Conservation (phyloP, 495 filamentous ascomycete species). For the Penicillium steckii region DNA sequence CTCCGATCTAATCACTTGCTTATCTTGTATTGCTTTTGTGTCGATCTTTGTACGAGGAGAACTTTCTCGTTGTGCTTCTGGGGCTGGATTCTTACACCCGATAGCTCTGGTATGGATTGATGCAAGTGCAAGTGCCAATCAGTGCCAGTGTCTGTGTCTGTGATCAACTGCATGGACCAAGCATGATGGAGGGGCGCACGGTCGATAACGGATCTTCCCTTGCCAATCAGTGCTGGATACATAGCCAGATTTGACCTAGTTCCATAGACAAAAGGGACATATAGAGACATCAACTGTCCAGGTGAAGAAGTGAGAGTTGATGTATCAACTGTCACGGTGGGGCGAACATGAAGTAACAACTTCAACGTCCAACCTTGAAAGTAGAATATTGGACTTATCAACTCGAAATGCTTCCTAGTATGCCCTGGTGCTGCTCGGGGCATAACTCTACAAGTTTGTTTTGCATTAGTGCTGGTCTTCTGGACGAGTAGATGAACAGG, state of each 20-base stretch:
- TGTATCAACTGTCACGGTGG: background rate
- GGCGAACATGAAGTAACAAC: too few relatives aligned
- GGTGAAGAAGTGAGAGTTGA: background rate
- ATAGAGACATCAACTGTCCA: too few relatives aligned
- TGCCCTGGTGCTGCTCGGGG: background rate
- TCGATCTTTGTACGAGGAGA: background rate
- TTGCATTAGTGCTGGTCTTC: background rate
- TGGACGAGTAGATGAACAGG: background rate
- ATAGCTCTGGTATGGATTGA: too few relatives aligned
- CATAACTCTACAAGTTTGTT: background rate
- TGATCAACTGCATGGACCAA: background rate
- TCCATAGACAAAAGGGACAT: too few relatives aligned
- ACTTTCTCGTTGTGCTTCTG: background rate
- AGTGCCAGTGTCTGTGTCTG: too few relatives aligned
- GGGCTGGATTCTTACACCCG: too few relatives aligned
- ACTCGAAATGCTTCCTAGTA: background rate
- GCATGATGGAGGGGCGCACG: background rate
- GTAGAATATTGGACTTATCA: background rate
- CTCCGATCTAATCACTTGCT: background rate
- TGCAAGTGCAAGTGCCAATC: too few relatives aligned
- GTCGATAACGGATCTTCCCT: background rate
- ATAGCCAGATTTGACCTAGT: too few relatives aligned
- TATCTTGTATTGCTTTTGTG: background rate
- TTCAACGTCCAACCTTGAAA: too few relatives aligned
- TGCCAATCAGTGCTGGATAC: too few relatives aligned